Percentiles rank a stretch among this genome's conserved stretches.
Evolutionary conservation across 139 green algal genomes (phyloP).

Genomic region (Volvox reticuliferus): DNA sequence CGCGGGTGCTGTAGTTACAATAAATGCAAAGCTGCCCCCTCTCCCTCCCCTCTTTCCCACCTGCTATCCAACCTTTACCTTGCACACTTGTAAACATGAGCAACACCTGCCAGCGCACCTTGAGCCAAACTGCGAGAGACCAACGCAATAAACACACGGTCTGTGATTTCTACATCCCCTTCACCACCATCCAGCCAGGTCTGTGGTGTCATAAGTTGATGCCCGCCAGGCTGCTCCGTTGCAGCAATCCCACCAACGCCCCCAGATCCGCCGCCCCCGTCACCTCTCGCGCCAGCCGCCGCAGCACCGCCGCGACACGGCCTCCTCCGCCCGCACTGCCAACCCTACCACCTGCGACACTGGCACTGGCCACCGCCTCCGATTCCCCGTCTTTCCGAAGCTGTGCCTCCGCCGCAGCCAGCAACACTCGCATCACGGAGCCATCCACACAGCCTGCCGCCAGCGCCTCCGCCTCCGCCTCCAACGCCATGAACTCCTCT

Average conservation of each 20-base stretch:
- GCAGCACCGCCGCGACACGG: background rate
- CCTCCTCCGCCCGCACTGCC: background rate
- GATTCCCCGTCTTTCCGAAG: background rate
- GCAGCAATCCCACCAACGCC: slow-evolving; percentile 17
- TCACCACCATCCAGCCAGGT: no score
- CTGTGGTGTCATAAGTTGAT: background rate
- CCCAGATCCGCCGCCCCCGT: background rate
- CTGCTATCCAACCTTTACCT: no score
- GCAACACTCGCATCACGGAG: background rate
- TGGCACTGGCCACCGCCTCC: no score
- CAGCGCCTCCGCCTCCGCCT: slow-evolving; percentile 20
- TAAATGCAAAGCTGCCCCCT: no score
- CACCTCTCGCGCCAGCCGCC: slow-evolving; percentile 5
- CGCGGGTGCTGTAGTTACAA: no score
- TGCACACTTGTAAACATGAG: no score
- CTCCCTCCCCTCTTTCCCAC: no score
- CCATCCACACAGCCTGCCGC: slow-evolving; percentile 8
- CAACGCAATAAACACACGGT: no score
- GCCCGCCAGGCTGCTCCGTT: background rate
- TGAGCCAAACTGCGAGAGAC: no score
- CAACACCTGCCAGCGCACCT: no score
- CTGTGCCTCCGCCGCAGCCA: background rate
- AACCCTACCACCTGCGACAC: background rate
- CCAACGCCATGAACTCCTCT: background rate
- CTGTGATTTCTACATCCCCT: no score